Base-by-base conservation (phyloP, 2,329 filamentous ascomycete species). In the Furcasterigmium sp. region DNA sequence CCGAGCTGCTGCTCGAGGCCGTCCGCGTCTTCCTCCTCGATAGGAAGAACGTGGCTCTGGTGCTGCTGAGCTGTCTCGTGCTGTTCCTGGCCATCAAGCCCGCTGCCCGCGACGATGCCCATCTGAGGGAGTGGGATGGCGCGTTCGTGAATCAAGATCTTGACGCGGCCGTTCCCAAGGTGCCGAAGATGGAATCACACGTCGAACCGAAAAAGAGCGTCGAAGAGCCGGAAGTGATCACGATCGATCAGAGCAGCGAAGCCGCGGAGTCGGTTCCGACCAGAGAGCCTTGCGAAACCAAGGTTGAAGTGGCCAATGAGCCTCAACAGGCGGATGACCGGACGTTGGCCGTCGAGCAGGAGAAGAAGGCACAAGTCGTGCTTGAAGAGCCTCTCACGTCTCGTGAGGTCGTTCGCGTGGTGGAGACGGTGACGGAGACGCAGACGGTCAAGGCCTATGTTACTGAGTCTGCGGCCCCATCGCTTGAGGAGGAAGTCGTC, bases 31-130 rank as follows among this genome's bases (percentile, higher is more conserved):
- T 77, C 15, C 53, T 83, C 52, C 69, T 72, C 37, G 80, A 84
- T 51, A 69, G 69, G 45, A 81, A 75, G 62, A 84, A 83, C 44
- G 56, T 82, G 9, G 61, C 70, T n/a, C 82, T 84, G 20, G 63
- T 68, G 5, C 53, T 76, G 1, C 61, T 84, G 40, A 71, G 74
- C 43, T 45, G 76, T 3, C 55, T 83, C n/a, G 69, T 80, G 3
- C 51, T 80, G 13, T 43, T 78, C 21, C 62, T 82, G 9, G 73
- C 75, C 39, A 50, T 47, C 42, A 53, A 39, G 15, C 50, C 47
- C 11, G 46, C 62, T 19, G 48, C 46, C 8, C 37, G 44, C 30
- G 56, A 58, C 37, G 54, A 52, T 11, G 42, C 49, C n/a, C 48
- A 53, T 3, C 42, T 52, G 17, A 41, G 53, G 41, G 54, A 55